Base-by-base conservation (phyloP, 345 rosid species). In the Linum tenue region DNA sequence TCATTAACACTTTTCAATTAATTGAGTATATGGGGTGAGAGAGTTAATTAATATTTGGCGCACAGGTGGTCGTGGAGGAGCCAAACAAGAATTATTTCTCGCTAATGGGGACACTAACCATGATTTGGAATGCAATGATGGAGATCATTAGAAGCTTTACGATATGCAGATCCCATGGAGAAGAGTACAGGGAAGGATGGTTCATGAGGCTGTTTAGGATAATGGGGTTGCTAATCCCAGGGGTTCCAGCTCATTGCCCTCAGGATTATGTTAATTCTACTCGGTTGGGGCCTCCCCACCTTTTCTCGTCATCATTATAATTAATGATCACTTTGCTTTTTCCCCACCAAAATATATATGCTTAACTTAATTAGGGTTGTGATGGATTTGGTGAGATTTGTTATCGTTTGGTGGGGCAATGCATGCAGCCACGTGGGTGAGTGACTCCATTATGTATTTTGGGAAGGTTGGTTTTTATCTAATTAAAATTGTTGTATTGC, bases 141-240 rank as follows among this genome's bases (percentile, higher is more conserved):
- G 96, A 89, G 81, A 63, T 89, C 1, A 63, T 79, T 11, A 78
- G 96, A 72, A 83, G 92, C 60, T 88, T 86, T 64, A 78, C 81
- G 1, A 76, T 88, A 9, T 44, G 51, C 51, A 44, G 51, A 8
- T 44, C 51, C 2, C 51, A 44, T 7, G 51, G 51, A 2, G 2
- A 44, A 17, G 60, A 57, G 7, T 57, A 57, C 60, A 57, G 37
- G 3, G 60, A 57, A 57, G 37, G 60, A 17, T 57, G 60, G 60
- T 36, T 57, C 7, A 3, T 57, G 37, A 6, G 22, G 36, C 35
- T 10, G 7, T 2, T 16, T 1, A 57, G 60, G 6, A 36, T 57
- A 5, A 57, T 57, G 37, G 60, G 60, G 3, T 11, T 57, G 60
- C 9, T 36, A 8, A 57, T 17, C 60, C 60, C 60, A 4, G 60